phyloP scores from a whole-genome alignment of 495 filamentous ascomycete genomes.

The Tuber microsphaerosporum region DNA sequence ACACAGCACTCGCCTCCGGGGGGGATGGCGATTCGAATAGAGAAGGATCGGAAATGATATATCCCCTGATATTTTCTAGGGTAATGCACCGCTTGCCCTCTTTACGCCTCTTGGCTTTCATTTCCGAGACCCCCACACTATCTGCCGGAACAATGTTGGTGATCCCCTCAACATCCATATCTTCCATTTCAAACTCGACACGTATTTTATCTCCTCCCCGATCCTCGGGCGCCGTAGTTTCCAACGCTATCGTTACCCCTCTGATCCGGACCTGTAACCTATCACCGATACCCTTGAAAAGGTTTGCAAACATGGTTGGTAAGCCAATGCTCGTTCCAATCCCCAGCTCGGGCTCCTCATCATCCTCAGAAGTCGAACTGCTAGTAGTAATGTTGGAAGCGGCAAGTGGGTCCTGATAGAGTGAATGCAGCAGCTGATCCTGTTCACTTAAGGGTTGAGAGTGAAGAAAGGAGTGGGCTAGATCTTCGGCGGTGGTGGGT shows the following conservation, averaged over 20 bases:
- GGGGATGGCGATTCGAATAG: slow-evolving; percentile 61
- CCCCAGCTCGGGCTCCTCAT: slow-evolving; percentile 60
- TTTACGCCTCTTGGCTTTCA: slow-evolving; percentile 42
- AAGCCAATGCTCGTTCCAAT: slow-evolving; percentile 65
- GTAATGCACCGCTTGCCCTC: slow-evolving; percentile 61
- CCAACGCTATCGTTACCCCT: slow-evolving; percentile 59
- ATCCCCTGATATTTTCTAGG: slow-evolving; percentile 56
- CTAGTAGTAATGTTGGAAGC: slow-evolving; percentile 42
- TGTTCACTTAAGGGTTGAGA: slow-evolving; percentile 65
- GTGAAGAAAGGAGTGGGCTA: slow-evolving; percentile 81
- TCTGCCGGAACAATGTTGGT: slow-evolving; percentile 42
- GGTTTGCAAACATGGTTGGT: slow-evolving; percentile 72
- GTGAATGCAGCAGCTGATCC: slow-evolving; percentile 64
- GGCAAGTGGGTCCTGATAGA: slow-evolving; percentile 54
- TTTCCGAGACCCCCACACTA: neutral
- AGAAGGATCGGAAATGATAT: slow-evolving; percentile 63
- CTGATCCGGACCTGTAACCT: slow-evolving; percentile 65
- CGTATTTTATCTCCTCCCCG: slow-evolving; percentile 50
- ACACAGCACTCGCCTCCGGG: slow-evolving; percentile 54
- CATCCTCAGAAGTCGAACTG: slow-evolving; percentile 49
- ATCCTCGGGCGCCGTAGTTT: slow-evolving; percentile 51
- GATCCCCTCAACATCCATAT: slow-evolving; percentile 61
- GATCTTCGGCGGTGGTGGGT: slow-evolving; percentile 69
- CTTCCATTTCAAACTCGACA: slow-evolving; percentile 57
- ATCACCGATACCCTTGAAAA: slow-evolving; percentile 75